Evolutionary conservation across 2,329 filamentous ascomycete species (phyloP).

Genomic region (Neonectria sp.): DNA sequence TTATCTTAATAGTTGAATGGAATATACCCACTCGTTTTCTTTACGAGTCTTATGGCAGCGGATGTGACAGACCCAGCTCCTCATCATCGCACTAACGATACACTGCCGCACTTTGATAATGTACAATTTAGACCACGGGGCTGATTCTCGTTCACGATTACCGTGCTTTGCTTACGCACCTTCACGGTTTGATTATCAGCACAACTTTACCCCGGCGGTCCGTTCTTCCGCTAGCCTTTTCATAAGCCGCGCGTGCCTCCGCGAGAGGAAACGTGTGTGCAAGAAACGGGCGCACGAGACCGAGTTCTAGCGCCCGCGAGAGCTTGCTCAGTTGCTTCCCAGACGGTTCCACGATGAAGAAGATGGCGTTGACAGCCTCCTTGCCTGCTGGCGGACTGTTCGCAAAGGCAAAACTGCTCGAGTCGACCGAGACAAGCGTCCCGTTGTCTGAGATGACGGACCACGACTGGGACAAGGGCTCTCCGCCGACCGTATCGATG

Average conservation of each 20-base stretch:
- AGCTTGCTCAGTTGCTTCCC: conserved; percentile 14
- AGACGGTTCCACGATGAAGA: conserved; percentile 27
- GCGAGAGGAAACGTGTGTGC: conserved; percentile 25
- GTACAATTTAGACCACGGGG: conserved; percentile 3
- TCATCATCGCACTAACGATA: background rate
- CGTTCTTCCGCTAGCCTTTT: conserved; percentile 19
- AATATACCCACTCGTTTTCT: conserved; percentile 2
- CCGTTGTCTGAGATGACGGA: conserved; percentile 44
- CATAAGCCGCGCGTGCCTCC: conserved; percentile 16
- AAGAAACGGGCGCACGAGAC: conserved; percentile 20
- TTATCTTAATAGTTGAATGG: background rate
- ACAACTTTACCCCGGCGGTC: conserved; percentile 29
- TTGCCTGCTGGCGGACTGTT: conserved; percentile 5
- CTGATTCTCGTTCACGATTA: conserved; percentile 6
- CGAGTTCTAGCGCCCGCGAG: conserved; percentile 7
- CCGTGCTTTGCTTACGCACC: background rate
- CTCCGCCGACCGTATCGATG: conserved; percentile 51
- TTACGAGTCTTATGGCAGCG: background rate
- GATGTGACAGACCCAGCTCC: background rate
- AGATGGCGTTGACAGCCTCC: conserved; percentile 9
- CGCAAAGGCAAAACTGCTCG: conserved; percentile 27
- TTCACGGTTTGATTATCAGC: conserved; percentile 9
- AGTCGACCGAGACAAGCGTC: conserved; percentile 37
- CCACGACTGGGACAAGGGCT: conserved; percentile 49
- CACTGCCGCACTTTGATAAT: background rate